Percentiles rank a stretch among this genome's conserved stretches.
phyloP scores from a whole-genome alignment of 345 rosid genomes.

The Eucalyptus cladocalyx region DNA sequence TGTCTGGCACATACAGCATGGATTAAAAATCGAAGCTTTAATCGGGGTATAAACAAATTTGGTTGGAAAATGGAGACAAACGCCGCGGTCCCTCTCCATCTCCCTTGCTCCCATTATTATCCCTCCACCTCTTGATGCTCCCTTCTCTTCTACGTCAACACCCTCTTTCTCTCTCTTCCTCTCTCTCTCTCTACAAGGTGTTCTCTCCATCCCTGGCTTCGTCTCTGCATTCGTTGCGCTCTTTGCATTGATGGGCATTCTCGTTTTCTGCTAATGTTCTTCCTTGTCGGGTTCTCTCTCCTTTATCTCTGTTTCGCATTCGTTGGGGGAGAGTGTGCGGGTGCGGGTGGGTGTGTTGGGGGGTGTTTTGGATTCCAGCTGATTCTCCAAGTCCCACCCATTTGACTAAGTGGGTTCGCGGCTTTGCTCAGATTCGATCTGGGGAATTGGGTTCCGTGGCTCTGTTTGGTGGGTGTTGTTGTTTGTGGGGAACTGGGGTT shows the following conservation, averaged over 20 bases:
- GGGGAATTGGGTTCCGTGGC: background rate
- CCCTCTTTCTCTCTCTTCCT: background rate
- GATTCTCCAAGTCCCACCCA: background rate
- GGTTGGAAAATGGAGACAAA: background rate
- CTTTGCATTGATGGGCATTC: background rate
- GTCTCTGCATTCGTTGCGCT: background rate
- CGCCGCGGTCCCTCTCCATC: background rate
- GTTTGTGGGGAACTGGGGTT: background rate
- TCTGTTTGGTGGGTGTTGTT: background rate
- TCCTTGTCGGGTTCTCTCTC: background rate
- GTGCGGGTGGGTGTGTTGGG: background rate
- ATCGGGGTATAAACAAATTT: background rate
- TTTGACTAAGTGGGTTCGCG: background rate
- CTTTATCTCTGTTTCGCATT: background rate
- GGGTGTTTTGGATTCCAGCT: background rate
- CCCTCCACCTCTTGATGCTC: background rate
- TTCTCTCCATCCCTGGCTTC: background rate
- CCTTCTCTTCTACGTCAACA: background rate
- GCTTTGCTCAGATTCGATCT: background rate
- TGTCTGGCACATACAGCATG: background rate
- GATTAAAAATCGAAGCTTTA: background rate
- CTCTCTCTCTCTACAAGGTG: background rate
- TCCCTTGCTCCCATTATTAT: background rate
- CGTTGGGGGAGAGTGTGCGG: background rate
- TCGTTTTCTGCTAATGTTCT: background rate